Evolutionary conservation across 2,329 filamentous ascomycete species (phyloP).

Genomic region (Colletotrichum lindemuthianum): DNA sequence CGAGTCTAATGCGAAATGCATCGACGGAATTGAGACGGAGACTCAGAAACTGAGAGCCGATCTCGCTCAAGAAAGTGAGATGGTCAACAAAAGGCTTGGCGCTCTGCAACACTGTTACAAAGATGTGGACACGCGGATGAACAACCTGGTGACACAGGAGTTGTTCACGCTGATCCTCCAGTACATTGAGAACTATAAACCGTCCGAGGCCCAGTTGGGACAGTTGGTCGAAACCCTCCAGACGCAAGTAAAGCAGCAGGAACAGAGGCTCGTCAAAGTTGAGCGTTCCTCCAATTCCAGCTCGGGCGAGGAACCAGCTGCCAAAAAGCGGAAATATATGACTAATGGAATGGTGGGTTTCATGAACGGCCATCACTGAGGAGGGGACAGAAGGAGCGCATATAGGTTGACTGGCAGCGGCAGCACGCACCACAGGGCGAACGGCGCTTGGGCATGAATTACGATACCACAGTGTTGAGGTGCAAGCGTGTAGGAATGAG

Average conservation of each 20-base stretch:
- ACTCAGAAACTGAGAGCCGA: background rate
- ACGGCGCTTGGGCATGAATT: conserved; percentile 12
- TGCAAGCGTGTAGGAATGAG: background rate
- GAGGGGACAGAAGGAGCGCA: background rate
- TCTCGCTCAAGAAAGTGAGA: background rate
- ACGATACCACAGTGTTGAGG: conserved; percentile 16
- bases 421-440: background rate
- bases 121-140: conserved; percentile 58
- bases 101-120: conserved; percentile 49
- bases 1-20: background rate
- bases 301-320: conserved; percentile 12
- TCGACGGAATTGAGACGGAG: background rate
- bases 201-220: conserved; percentile 8
- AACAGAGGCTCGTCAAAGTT: conserved; percentile 11
- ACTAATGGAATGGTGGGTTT: background rate
- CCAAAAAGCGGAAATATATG: conserved; percentile 23
- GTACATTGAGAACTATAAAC: conserved; percentile 43
- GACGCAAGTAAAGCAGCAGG: conserved; percentile 23
- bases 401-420: no score
- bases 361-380: conserved; percentile 26
- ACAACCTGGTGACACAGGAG: conserved; percentile 57
- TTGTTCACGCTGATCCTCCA: conserved; percentile 53
- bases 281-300: conserved; percentile 2
- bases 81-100: conserved; percentile 39
- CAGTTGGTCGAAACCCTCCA: conserved; percentile 16